Percentiles rank a stretch among this genome's conserved stretches.
Conservation (phyloP, 176 grass and related monocot genomes). For the Musa beccarii region DNA sequence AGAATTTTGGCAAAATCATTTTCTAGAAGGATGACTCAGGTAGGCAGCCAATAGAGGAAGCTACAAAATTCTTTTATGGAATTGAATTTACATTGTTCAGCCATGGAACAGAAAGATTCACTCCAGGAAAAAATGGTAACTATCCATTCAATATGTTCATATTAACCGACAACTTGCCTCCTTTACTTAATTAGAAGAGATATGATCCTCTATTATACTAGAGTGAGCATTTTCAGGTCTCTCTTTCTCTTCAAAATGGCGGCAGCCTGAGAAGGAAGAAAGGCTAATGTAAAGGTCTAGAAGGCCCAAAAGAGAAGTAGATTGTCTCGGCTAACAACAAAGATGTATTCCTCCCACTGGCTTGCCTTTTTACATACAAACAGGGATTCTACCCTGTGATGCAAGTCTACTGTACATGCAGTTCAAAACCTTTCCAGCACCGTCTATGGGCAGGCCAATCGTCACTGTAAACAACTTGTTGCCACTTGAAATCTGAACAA, state of each 20-base stretch:
- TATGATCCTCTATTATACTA: background rate
- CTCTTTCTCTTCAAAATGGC: background rate
- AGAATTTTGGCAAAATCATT: too few species aligned
- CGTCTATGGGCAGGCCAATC: background rate
- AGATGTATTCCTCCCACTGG: background rate
- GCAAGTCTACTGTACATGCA: background rate
- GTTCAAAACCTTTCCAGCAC: background rate
- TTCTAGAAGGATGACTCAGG: too few species aligned
- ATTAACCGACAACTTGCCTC: background rate
- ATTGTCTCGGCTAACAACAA: background rate
- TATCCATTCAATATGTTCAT: background rate
- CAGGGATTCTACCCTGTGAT: background rate
- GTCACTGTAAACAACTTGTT: background rate
- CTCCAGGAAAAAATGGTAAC: too few species aligned
- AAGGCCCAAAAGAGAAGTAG: background rate
- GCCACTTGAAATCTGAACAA: background rate
- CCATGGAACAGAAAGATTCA: too few species aligned
- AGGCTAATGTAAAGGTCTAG: background rate
- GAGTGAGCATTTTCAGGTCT: background rate
- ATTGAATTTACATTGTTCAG: too few species aligned
- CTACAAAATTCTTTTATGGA: too few species aligned
- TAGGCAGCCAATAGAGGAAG: too few species aligned
- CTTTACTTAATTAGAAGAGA: background rate
- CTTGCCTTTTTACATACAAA: background rate
- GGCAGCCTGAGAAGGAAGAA: background rate